Evolutionary conservation across 2,329 filamentous ascomycete genomes (phyloP).

Genomic region (Ophiostoma fasciatum): DNA sequence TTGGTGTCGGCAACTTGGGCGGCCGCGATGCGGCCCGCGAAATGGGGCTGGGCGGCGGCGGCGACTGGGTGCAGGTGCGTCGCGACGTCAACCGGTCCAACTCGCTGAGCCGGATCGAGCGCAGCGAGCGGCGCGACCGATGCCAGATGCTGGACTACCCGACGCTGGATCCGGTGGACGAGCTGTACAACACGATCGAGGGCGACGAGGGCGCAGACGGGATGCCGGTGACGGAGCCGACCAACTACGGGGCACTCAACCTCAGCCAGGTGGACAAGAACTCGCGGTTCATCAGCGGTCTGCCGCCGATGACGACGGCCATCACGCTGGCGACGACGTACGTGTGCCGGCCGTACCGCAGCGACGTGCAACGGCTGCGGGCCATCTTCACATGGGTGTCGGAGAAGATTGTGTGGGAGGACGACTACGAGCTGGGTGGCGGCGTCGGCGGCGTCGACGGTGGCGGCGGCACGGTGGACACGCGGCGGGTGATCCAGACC

Average conservation of each 20-base stretch:
- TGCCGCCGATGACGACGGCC: slow-evolving; percentile 71
- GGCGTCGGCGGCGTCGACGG: slow-evolving; percentile 41
- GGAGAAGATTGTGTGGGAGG: slow-evolving; percentile 93
- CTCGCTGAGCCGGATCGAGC: slow-evolving; percentile 78
- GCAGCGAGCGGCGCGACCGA: slow-evolving; percentile 68
- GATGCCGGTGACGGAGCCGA: slow-evolving; percentile 64
- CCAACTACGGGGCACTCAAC: slow-evolving; percentile 67
- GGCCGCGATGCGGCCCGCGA: slow-evolving; percentile 46
- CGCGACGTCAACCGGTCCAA: slow-evolving; percentile 93
- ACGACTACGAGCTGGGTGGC: slow-evolving; percentile 74
- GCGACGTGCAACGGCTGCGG: slow-evolving; percentile 79
- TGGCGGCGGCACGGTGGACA: slow-evolving; percentile 52
- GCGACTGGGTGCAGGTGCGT: slow-evolving; percentile 96
- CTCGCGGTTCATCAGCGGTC: slow-evolving; percentile 71
- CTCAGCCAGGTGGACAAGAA: slow-evolving; percentile 89
- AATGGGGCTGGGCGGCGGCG: slow-evolving; percentile 46
- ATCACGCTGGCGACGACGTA: slow-evolving; percentile 77
- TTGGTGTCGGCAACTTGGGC: slow-evolving; percentile 13
- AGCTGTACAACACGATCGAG: slow-evolving; percentile 69
- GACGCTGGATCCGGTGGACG: slow-evolving; percentile 77
- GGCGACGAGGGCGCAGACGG: slow-evolving; percentile 85
- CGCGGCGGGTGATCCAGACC: slow-evolving; percentile 67
- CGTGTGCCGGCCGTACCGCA: slow-evolving; percentile 85
- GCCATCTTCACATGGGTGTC: slow-evolving; percentile 96
- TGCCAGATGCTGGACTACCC: slow-evolving; percentile 92